Evolutionary conservation across 2,329 filamentous ascomycete species (phyloP), one percentile per base, ranked within the genome.

Genomic region (Exophiala sideris): DNA sequence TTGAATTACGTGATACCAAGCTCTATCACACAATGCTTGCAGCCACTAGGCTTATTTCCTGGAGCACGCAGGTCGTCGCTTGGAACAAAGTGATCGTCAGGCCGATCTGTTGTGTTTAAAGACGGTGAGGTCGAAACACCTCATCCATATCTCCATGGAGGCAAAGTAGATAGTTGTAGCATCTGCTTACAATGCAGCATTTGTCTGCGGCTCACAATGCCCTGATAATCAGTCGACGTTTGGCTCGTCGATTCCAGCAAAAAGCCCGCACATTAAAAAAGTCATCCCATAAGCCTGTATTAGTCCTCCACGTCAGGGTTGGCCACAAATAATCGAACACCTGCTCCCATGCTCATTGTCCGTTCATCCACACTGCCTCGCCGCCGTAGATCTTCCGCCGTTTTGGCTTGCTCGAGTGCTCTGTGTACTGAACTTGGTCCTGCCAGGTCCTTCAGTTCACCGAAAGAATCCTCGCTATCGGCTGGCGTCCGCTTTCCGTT

Each of bases 401-500:
- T 72, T 39, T 71, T 71, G 21, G 67, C 68, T 50, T 74, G 73
- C 20, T 71, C 64, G 33, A 68, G 62, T 10, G 72, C 71, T 2
- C 66, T 57, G 35, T 65, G 72, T 18, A 68, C 71, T 9, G 73
- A 68, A 58, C 62, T 73, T 1, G 76, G 70, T 51, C 72, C 69
- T 61, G 72, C 67, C 68, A 85, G 76, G 32, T 78, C 75, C 16
- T 76, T 77, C 35, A 82, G 66, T 4, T 74, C 73, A 21, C 80
- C 81, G 65, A 84, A 84, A 50, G 73, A 74, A 54, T 79, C 76
- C 57, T 82, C 79, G 36, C 74, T 70, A 29, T 73, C 69, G 45
- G 67, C 70, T 38, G 64, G 66, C 11, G 45, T 34, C 12, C 35
- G 36, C 41, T 56, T 56, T 12, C 64, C 62, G 33, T 66, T 69